These are phyloP conservation scores for Penicillium pulvis DNA, from an alignment of 495 filamentous ascomycete species.

Conservation along the genomic window DNA sequence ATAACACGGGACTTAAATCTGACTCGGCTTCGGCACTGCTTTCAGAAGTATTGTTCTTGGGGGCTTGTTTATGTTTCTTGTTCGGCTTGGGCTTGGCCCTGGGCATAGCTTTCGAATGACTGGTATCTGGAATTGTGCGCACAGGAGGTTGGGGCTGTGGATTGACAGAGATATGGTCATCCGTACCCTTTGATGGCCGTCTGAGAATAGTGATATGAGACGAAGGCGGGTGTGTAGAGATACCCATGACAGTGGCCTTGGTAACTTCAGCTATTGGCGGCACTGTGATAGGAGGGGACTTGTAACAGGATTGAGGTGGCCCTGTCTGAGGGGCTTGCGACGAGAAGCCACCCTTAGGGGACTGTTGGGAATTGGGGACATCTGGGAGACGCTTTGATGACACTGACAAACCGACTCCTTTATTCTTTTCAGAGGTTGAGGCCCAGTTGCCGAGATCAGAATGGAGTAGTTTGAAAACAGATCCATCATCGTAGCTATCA, in stretches of 20 bases:
- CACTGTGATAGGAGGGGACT: not conserved
- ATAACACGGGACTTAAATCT: conserved; percentile 34
- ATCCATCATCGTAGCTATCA: not conserved
- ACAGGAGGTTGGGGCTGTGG: not conserved
- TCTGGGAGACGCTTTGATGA: not conserved
- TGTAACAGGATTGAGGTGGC: not conserved
- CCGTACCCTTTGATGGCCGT: not conserved
- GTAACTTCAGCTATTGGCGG: not conserved
- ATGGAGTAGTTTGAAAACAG: not conserved
- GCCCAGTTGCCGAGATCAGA: not conserved
- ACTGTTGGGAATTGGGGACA: not conserved
- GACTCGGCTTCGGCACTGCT: conserved; percentile 37
- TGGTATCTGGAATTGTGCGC: not conserved
- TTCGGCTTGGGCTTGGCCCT: not conserved
- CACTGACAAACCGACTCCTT: not conserved
- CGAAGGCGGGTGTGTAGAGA: not conserved
- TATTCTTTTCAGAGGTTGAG: not conserved
- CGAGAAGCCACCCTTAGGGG: not conserved
- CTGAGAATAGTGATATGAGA: not conserved
- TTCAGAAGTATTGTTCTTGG: conserved; percentile 26
- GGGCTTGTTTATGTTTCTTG: not conserved
- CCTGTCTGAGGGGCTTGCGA: not conserved
- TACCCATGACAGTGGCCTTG: not conserved
- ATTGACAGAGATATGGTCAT: not conserved
- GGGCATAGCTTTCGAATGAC: not conserved